Evolutionary conservation across 495 filamentous ascomycete species (phyloP).

Genomic region (Aspergillus cristatus): DNA sequence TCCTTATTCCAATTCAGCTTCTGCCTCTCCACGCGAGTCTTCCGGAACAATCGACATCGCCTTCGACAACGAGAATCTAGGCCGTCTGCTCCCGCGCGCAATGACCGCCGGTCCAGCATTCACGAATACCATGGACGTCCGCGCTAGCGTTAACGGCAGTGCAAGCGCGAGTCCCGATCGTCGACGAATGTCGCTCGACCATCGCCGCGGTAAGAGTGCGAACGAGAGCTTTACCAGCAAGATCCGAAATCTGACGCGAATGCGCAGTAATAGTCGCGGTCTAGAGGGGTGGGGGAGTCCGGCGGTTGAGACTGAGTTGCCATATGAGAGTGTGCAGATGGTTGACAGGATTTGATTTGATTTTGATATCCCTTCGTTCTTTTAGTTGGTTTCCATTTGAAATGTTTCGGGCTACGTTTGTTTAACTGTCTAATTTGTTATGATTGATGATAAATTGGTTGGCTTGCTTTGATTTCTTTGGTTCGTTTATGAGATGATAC

Average conservation of each 20-base stretch:
- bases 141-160: too few species aligned
- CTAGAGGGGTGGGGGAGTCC: conserved; percentile 19
- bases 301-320: conserved; percentile 14
- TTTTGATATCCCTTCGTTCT: too few species aligned
- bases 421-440: too few species aligned
- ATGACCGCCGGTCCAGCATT: conserved; percentile 31
- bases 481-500: too few species aligned
- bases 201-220: conserved; percentile 57
- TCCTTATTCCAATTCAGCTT: conserved; percentile 14
- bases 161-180: conserved; percentile 9
- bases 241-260: conserved; percentile 56
- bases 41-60: conserved; percentile 62
- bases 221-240: conserved; percentile 57
- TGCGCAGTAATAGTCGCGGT: conserved; percentile 58
- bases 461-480: too few species aligned
- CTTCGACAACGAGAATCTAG: conserved; percentile 48
- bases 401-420: too few species aligned
- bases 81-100: conserved; percentile 27
- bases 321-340: conserved; percentile 26
- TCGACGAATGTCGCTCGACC: conserved; percentile 42
- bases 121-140: too few species aligned
- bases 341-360: conserved; percentile 13
- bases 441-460: too few species aligned
- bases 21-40: conserved; percentile 33
- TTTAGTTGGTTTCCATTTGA: too few species aligned